Conservation (phyloP, 768 basidiomycete genomes). For the Boletellus emodensis region DNA sequence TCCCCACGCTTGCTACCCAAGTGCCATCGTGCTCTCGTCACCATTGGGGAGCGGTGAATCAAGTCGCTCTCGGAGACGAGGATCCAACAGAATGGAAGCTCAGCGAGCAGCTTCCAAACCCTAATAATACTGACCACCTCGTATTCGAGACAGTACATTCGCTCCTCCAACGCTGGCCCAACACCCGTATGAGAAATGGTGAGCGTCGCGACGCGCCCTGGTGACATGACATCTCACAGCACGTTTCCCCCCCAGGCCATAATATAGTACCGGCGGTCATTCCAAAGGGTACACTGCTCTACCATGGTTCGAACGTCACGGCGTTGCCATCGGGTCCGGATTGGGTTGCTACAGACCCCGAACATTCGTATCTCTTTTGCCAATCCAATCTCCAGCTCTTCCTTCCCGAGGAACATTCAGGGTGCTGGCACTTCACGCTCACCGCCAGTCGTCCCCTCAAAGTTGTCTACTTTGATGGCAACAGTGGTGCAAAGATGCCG, state of each 20-base stretch:
- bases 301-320: constrained; percentile 22
- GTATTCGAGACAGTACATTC: constrained; percentile 34
- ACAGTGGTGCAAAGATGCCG: constrained; percentile 28
- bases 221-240: not conserved
- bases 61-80: not conserved
- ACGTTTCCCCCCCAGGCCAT: constrained; percentile 18
- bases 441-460: constrained; percentile 26
- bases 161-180: constrained; percentile 38
- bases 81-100: constrained; percentile 16
- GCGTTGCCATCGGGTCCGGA: constrained; percentile 25
- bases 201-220: not conserved
- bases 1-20: too few species aligned
- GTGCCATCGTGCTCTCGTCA: too few species aligned
- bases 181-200: constrained; percentile 37
- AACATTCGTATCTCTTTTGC: constrained; percentile 38
- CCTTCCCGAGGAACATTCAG: not conserved
- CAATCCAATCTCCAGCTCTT: not conserved
- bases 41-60: too few species aligned
- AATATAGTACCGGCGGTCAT: constrained; percentile 30
- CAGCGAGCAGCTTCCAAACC: constrained; percentile 2
- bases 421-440: constrained; percentile 32
- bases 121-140: constrained; percentile 31
- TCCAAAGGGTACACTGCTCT: constrained; percentile 31
- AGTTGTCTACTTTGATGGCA: constrained; percentile 35
- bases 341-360: constrained; percentile 31